Base-by-base conservation (phyloP, 140 eudicot genomes). In the Flaveria floridana region DNA sequence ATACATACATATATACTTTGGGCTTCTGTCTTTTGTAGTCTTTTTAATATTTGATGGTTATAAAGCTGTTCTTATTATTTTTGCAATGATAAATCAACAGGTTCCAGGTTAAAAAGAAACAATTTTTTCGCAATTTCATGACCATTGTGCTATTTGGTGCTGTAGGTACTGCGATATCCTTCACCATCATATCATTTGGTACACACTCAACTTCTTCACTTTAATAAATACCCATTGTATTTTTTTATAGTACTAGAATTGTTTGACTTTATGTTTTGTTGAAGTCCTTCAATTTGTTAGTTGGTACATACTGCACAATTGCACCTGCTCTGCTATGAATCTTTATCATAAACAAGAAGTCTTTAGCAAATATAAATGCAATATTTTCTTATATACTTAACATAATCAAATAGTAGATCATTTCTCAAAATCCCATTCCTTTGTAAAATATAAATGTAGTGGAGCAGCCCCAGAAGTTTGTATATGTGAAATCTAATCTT, bases 101-200 rank as follows among this genome's bases (percentile, higher is more conserved):
- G 87, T 90, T 90, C 83, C 92, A 86, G 85, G 97, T 90, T 62
- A 90, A 90, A 80, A 90, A 90, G 88, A 90, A 90, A 76, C 91
- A 87, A 48, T 90, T 90, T 75, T 90, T 90, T 57, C 95, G 95
- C 75, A 90, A 90, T 76, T 90, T 90, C 87, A 82, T 83, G 87
- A 90, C 97, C 66, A 90, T 90, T 64, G 85, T 83, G 74, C 81
- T 90, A 80, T 90, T 90, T 88, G 97, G 97, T 41, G 97, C 92
- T 23, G 23, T 90, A 79, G 96, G 96, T 63, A 89, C 96, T n/a
- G 42, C 76, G 58, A 90, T 90, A 81, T 90, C 97, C 44, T 90
- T 90, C 83, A 66, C 79, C 83, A 82, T 88, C 86, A 90, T 90
- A 80, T 90, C 97, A 66, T 74, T 80, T 70, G 96, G 96, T 90